Base-by-base conservation (phyloP, 345 rosid species). In the Lepidium didymum region DNA sequence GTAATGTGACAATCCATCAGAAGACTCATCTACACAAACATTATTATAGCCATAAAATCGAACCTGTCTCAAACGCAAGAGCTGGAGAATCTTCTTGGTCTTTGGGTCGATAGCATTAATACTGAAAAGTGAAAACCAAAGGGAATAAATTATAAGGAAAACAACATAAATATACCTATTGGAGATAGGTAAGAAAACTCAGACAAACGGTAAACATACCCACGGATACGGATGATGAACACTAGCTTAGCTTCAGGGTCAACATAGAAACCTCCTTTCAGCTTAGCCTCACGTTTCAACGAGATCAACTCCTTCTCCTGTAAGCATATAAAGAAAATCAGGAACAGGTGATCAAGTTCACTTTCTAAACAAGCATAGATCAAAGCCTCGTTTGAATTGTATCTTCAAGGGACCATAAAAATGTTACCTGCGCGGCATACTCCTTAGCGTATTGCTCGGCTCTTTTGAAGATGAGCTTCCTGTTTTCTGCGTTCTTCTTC, bases 1-100 rank as follows among this genome's bases (percentile, higher is more conserved):
- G 6, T 14, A 14, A 2, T 1, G 12, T 11, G 49, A 29, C 0
- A 33, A 25, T 53, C 8, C 38, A 16, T 42, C 21, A 18, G 13
- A 42, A 41, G 41, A 43, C 55, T 21, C 12, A 2, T 31, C 33
- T 36, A 56, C 56, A 35, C 14, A 35, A 64, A 37, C 3, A 8
- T 7, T 21, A 56, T 4, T 1, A 36, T 5, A 37, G 43, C 4
- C 3, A 19, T 19, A 19, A 11, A 12, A 16, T 9, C 34, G 14
- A 68, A 92, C 97, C 98, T 92, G 98, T 84, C 94, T 81, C 80
- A 93, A 58, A 65, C 97, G 93, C 68, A 93, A 61, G n/a, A 93
- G 97, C 86, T 88, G 97, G 79, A 92, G 81, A 55, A 92, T 92
- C 83, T 81, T 87, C 73, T 84, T 84, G 2, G 93, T 84, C 78